Conservation (phyloP, 2,329 filamentous ascomycete species). For the Botrytis paeoniae region DNA sequence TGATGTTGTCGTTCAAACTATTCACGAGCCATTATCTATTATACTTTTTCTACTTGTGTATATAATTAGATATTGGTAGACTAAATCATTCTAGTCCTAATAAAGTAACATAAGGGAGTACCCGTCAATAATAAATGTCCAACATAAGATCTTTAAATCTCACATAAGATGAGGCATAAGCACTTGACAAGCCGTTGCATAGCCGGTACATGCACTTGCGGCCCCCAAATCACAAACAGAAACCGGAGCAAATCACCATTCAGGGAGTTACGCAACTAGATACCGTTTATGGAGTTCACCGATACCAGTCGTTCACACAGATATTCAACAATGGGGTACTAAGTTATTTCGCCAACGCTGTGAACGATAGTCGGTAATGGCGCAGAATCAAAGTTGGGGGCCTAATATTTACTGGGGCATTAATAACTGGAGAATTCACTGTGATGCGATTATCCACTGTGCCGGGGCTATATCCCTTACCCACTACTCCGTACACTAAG, state of each 20-base stretch:
- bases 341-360: background rate
- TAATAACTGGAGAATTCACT: background rate
- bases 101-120: background rate
- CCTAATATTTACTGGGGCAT: background rate
- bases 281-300: background rate
- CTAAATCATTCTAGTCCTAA: background rate
- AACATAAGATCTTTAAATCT: background rate
- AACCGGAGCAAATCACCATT: background rate
- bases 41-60: background rate
- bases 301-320: background rate
- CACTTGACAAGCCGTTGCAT: background rate
- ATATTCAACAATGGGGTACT: background rate
- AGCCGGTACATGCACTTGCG: background rate
- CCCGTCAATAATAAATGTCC: background rate
- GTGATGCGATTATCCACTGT: background rate
- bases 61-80: background rate
- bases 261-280: background rate
- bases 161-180: background rate
- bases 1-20: background rate
- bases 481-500: background rate
- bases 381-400: constrained; percentile 6
- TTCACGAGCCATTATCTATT: background rate
- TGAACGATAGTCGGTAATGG: background rate
- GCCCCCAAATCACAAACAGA: background rate
- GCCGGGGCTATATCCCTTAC: background rate